Evolutionary conservation across 768 basidiomycete genomes (phyloP), one percentile per base, ranked within the genome.

Genomic region (Xerocomellus intermedius): DNA sequence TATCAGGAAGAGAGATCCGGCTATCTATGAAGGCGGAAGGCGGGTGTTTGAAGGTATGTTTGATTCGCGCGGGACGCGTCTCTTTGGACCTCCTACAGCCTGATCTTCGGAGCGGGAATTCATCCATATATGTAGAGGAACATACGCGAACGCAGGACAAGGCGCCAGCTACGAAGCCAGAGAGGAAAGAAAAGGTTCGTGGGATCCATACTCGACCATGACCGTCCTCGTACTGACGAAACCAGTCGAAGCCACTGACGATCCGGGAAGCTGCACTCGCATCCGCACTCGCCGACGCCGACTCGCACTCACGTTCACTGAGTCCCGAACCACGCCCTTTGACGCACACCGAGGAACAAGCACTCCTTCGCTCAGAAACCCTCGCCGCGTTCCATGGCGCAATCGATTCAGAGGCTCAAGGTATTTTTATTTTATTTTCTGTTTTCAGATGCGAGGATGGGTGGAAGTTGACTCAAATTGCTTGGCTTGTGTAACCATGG

Each of bases 321-420:
- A 84, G 86, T n/a, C 70, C 73, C 6, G 67, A 64, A n/a, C 81
- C 82, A 2, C 71, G 74, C 46, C 75, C 76, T 1, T 73, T 77
- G 35, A 89, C 94, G 0, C 87, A 94, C 62, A 83, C 80, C 4
- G 80, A 93, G 69, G 93, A 95, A 65, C 90, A 96, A 69, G 74
- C 72, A 1, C 76, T 73, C 0, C 79, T 99, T 21, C 85, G 89
- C 14, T 75, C 80, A 35, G 94, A 97, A 69, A 94, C 91, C 0
- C 90, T 92, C 22, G 79, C 84, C 1, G 95, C 89, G 1, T 98
- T 99, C 72, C 86, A 89, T 52, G 67, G 66, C 2, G 76, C 75
- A 13, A 55, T 74, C 4, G 57, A 58, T 22, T 22, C 47, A 0
- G 52, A 51, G 0, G 24, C 6, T 22, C 55, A 58, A 59, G 68